A percentile compares a stretch with the other conserved stretches of the same genome.
Evolutionary conservation across 352 stramenopile genomes (phyloP).

Genomic region (Thalassiosira pacifica): DNA sequence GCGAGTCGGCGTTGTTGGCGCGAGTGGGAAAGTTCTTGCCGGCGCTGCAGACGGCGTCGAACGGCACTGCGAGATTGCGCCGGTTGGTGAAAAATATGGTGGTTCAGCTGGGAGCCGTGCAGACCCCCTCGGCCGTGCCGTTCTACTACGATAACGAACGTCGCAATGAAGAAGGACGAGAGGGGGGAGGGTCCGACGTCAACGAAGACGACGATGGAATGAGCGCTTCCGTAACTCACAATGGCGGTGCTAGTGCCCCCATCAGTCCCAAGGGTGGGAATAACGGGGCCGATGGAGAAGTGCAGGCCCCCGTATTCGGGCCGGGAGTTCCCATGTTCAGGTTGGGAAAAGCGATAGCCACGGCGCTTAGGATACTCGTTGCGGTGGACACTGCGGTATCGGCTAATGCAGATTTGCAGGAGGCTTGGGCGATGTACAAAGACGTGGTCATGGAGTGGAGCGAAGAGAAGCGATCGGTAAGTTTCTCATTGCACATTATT

Average conservation of each 20-base stretch:
- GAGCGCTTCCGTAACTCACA: slow-evolving; percentile 12
- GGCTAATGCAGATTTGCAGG: slow-evolving; percentile 63
- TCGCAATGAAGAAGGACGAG: slow-evolving; percentile 17
- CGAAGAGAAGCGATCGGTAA: slow-evolving; percentile 56
- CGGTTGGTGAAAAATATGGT: slow-evolving; percentile 74
- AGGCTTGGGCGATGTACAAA: slow-evolving; percentile 77
- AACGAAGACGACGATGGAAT: slow-evolving; percentile 27
- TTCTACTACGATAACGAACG: slow-evolving; percentile 47
- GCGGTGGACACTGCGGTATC: slow-evolving; percentile 60
- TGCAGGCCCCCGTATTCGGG: slow-evolving; percentile 49
- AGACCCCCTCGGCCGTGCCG: slow-evolving; percentile 44
- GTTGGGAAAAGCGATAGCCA: slow-evolving; percentile 60
- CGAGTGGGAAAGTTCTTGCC: slow-evolving; percentile 64
- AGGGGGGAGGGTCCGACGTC: slow-evolving; percentile 10
- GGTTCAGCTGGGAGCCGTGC: slow-evolving; percentile 55
- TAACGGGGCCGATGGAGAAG: slow-evolving; percentile 5
- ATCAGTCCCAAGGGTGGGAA: neutral
- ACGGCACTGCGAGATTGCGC: slow-evolving; percentile 57
- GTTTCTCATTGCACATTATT: slow-evolving; percentile 15
- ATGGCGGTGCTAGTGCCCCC: neutral
- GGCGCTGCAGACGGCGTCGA: slow-evolving; percentile 62
- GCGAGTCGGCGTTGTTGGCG: slow-evolving; percentile 58
- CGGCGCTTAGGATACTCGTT: slow-evolving; percentile 62
- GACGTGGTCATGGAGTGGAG: slow-evolving; percentile 68
- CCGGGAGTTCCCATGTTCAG: slow-evolving; percentile 45